Evolutionary conservation across 2,329 filamentous ascomycete genomes (phyloP).

Genomic region (Allantophomopsis cytisporea): DNA sequence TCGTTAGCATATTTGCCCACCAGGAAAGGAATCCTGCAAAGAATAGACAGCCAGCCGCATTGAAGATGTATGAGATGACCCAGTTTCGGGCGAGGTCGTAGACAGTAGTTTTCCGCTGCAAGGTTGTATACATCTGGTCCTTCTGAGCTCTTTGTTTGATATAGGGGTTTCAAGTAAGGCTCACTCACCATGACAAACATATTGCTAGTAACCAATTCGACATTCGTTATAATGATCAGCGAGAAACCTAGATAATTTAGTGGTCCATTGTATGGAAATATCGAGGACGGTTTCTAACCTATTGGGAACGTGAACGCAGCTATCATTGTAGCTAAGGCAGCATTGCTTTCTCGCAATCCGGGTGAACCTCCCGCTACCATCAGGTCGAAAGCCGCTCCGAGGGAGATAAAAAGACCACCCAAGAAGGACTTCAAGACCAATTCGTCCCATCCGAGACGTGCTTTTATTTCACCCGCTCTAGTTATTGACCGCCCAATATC

Average conservation of each 20-base stretch:
- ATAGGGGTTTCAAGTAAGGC: no score
- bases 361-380: background rate
- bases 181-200: background rate
- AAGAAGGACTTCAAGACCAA: constrained; percentile 1
- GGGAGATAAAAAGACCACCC: background rate
- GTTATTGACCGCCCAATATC: background rate
- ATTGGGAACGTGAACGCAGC: constrained; percentile 1
- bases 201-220: background rate
- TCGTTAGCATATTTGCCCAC: background rate
- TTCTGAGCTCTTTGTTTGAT: no score
- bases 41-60: constrained; percentile 1
- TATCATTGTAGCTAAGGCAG: constrained; percentile 1
- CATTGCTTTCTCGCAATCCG: constrained; percentile 1
- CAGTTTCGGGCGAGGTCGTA: background rate
- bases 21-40: constrained; percentile 1
- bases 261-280: no score
- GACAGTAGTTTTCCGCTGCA: background rate
- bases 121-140: background rate
- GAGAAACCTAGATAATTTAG: background rate
- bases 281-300: background rate
- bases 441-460: background rate
- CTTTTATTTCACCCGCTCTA: background rate
- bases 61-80: constrained; percentile 1
- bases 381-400: constrained; percentile 1
- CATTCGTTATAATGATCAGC: background rate